Conservation (phyloP, 257 asterid genomes). For the Nicotiana noctiflora region DNA sequence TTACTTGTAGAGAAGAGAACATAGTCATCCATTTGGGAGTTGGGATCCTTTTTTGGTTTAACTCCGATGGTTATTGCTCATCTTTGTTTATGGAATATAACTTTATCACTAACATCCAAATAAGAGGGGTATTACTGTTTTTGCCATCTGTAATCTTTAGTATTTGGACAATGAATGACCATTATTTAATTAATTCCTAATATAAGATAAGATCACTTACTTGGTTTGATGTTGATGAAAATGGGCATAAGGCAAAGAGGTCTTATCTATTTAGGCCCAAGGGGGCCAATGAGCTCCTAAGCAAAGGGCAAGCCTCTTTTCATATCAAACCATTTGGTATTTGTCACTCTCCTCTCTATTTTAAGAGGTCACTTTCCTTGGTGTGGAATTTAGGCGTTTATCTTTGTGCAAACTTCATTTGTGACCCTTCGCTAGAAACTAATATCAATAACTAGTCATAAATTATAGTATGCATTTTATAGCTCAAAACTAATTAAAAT, state of each 20-base stretch:
- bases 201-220: neutral
- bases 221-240: neutral
- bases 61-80: no score
- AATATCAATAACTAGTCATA: no score
- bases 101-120: neutral
- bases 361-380: neutral
- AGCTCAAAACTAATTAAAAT: no score
- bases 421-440: no score
- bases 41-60: neutral
- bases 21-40: no score
- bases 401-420: no score
- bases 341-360: neutral
- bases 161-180: neutral
- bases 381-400: neutral
- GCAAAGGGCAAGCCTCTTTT: neutral
- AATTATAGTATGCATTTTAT: no score
- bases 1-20: neutral
- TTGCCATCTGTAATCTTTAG: neutral
- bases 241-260: neutral
- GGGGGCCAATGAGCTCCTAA: neutral
- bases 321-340: neutral
- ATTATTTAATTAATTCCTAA: neutral
- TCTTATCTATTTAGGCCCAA: neutral
- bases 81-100: neutral
- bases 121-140: neutral